Conservation (phyloP, 441 rosid species). For the Brassica hybrid region DNA sequence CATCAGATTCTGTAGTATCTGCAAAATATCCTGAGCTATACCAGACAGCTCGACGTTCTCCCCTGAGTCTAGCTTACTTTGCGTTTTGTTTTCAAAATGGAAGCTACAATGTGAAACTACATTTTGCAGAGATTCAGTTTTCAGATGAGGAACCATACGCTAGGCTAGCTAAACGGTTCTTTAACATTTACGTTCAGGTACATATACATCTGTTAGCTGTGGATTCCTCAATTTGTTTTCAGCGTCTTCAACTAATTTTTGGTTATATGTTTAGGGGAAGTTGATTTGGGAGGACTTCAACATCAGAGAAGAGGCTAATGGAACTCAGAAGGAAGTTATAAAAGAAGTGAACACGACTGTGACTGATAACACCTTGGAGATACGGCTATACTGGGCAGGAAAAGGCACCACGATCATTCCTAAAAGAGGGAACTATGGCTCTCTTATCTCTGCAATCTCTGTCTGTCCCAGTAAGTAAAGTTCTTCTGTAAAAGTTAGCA, state of each 20-base stretch:
- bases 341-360: constrained; percentile 42
- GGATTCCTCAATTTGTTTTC: neutral
- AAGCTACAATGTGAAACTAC: constrained; percentile 53
- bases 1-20: constrained; percentile 27
- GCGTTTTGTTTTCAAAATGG: constrained; percentile 53
- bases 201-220: neutral
- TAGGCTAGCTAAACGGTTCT: constrained; percentile 53
- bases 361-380: constrained; percentile 48
- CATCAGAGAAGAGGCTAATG: constrained; percentile 49
- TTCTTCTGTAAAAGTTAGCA: neutral
- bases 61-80: constrained; percentile 52
- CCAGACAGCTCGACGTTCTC: constrained; percentile 49
- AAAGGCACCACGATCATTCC: constrained; percentile 62
- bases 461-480: constrained; percentile 38
- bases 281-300: constrained; percentile 47
- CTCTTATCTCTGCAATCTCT: constrained; percentile 59
- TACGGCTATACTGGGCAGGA: constrained; percentile 32
- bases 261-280: constrained; percentile 43
- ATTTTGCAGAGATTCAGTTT: constrained; percentile 60
- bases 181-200: constrained; percentile 67
- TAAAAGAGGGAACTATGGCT: constrained; percentile 51
- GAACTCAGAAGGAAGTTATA: constrained; percentile 43
- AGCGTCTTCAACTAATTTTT: neutral
- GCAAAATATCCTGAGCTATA: constrained; percentile 36
- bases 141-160: constrained; percentile 41